Base-by-base conservation (phyloP, 352 stramenopile genomes). In the Blastocystis sp. region DNA sequence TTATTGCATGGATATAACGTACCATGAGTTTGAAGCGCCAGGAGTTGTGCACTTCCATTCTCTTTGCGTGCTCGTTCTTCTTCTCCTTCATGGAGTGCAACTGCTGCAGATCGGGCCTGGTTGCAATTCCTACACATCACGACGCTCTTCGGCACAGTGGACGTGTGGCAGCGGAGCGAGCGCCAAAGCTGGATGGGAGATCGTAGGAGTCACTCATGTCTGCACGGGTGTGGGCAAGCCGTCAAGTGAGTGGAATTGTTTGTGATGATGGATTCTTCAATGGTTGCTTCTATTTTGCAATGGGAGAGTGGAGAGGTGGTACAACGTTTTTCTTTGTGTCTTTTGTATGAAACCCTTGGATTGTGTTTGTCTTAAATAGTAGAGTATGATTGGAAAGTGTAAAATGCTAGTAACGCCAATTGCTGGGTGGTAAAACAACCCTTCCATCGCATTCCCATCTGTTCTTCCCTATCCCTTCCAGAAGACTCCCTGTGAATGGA, bases 401-500 rank as follows among this genome's bases (percentile, higher is more conserved):
- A 0, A 34, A 34, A 34, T 34, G 28, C 28, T 0, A 34, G 28
- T 34, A 34, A 34, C 28, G 34, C 53, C 21, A 38, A n/a, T 19
- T 64, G 23, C 17, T 64, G 17, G 28, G 65, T 23, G 65, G 17
- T 64, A 23, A 48, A n/a, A 81, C 17, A 19, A 61, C 65, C 17
- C 17, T n/a, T n/a, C 69, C 88, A 90, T 90, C 5, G 86, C 90
- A 38, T 34, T 34, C 28, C 28, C 28, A 34, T 34, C 28, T 34
- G 28, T 34, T 34, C 28, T 34, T 34, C 28, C 28, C 28, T 34
- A 34, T 34, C 28, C 28, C 28, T 96, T 99, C 48, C 91, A 96
- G 64, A 96, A 94, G 89, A 98, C 98, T 81, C 81, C 98, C 41
- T 93, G 97, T 88, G 96, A 93, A 48, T 92, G 95, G 3, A 91